Percentiles rank a stretch among this genome's conserved stretches.
phyloP scores from a whole-genome alignment of 2,329 filamentous ascomycete species.

The Fusarium longipes region DNA sequence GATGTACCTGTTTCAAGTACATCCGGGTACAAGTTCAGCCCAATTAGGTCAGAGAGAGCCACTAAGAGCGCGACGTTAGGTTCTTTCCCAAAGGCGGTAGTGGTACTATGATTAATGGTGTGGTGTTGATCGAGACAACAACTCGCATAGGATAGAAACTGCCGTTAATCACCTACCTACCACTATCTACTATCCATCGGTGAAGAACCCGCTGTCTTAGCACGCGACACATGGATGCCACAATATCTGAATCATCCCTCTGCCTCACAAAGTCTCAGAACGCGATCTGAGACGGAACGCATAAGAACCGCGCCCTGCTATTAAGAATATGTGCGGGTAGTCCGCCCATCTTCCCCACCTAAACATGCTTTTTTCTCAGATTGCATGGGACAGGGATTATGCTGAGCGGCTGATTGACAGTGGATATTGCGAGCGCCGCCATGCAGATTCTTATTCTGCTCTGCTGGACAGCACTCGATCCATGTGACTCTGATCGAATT shows the following conservation, averaged over 20 bases:
- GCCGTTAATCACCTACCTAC: no score
- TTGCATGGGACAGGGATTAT: conserved; percentile 31
- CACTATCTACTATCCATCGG: no score
- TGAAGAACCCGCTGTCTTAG: neutral
- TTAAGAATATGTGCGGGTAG: conserved; percentile 1
- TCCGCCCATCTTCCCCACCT: conserved; percentile 14
- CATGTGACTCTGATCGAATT: conserved; percentile 1
- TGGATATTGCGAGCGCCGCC: conserved; percentile 26
- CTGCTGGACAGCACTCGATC: conserved; percentile 4
- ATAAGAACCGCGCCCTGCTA: conserved; percentile 27
- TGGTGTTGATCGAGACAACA: neutral
- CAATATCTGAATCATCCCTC: conserved; percentile 14
- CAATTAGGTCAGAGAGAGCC: conserved; percentile 15
- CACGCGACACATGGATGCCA: neutral
- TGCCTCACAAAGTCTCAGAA: conserved; percentile 16
- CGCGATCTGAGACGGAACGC: conserved; percentile 28
- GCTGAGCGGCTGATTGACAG: conserved; percentile 40
- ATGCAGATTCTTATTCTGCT: conserved; percentile 26
- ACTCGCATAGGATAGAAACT: neutral
- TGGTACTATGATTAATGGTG: neutral
- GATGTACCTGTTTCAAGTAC: conserved; percentile 39
- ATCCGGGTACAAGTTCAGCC: conserved; percentile 27
- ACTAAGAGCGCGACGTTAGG: conserved; percentile 3
- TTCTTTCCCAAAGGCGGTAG: neutral
- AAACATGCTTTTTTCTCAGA: conserved; percentile 36